Base-by-base conservation (phyloP, 768 basidiomycete species). In the Candolleomyces eurysporus region DNA sequence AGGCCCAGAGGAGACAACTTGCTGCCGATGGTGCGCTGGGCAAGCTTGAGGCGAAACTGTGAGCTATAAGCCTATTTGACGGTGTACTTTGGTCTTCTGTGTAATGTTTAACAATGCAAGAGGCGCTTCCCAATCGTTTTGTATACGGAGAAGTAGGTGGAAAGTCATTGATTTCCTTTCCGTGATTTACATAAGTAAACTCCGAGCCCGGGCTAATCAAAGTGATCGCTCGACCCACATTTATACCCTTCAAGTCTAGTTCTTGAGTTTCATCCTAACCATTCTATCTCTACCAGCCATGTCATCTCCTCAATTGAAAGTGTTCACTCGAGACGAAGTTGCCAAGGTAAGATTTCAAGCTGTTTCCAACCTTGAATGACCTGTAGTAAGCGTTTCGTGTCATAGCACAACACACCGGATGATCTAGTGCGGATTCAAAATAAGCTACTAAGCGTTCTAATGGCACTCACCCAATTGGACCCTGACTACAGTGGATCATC, bases 371-470 rank as follows among this genome's bases (percentile, higher is more conserved):
- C 9, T 48, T 21, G 14, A 26, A n/a, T 50, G 22, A 5, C 31
- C 19, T 30, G 48, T 56, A 48, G 43, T 46, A 17, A 52, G 62
- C n/a, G 53, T 43, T 39, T 59, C 39, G 19, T 51, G 4, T 26
- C 26, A n/a, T 48, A 93, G 90, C 92, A 95, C 77, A 91, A 92
- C 76, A 87, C 81, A 66, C 76, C 81, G 40, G 89, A 86, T 60
- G 91, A 94, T 75, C 78, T 94, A 57, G 86, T 86, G 63, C 64
- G 82, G 68, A 26, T 6, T 43, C 21, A 53, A 17, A 21, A 2
- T 36, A 11, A 5, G 3, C 36, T 36, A 36, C 36, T 36, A 7
- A 7, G 36, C 36, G 6, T 36, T 36, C 7, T 14, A 36, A 49
- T 11, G 30, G 32, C 11, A 48, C 16, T 30, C 46, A 48, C 48